Evolutionary conservation across 2,329 filamentous ascomycete species (phyloP), one percentile per base, ranked within the genome.

Genomic region (Xylaria sp.): DNA sequence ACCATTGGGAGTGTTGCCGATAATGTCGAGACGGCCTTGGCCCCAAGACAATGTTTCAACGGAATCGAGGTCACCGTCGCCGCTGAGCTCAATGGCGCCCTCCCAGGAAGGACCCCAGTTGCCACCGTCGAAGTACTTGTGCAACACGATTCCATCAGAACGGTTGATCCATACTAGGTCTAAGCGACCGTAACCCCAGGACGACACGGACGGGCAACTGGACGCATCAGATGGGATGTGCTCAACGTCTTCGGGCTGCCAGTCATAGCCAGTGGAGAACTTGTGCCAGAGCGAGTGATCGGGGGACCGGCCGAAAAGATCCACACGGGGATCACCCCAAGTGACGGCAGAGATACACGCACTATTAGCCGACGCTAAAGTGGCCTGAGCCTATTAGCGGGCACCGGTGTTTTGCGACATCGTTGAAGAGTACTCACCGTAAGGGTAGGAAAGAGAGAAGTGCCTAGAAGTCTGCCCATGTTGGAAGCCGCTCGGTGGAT

Each of bases 81-180:
- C 58, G 11, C 67, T 66, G 2, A 69, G 57, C 10, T 67, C 19
- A 1, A 56, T 29, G 27, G 58, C 56, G 8, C 38, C 49, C 17
- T 67, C 55, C 66, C 66, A 68, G 2, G 66, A 68, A 3, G 67
- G 67, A 2, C 66, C 66, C 67, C 66, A 69, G n/a, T 4, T 25
- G 2, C 64, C 67, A 25, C 58, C 54, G 8, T 46, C 66, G 21
- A 61, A 63, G 41, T 67, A 69, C 59, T 69, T 69, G 60, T 69
- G 66, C n/a, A 60, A n/a, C 19, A 69, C 66, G 8, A 47, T 38
- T 13, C 29, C 37, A 6, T 54, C 40, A 3, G 60, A 58, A 8
- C 17, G 10, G n/a, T 63, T 59, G 33, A 60, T 27, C 54, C 62
- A 69, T 3, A 68, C 48, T 9, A 68, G 35, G 25, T 69, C 62